Base-by-base conservation (phyloP, 2,329 filamentous ascomycete species). In the Drechslerella stenobrocha region DNA sequence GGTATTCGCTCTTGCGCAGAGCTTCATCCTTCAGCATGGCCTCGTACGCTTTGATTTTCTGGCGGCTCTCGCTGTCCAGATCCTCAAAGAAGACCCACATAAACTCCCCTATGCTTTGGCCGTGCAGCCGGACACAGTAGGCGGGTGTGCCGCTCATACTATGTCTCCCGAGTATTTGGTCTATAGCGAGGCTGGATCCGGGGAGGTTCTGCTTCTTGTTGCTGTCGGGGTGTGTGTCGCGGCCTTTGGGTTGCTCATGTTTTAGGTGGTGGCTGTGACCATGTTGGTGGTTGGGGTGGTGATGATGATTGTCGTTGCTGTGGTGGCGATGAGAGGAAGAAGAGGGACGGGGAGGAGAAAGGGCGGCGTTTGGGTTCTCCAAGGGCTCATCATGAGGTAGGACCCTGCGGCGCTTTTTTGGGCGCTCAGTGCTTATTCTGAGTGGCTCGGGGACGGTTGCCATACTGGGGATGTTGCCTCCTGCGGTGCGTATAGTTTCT, bases 401-500 rank as follows among this genome's bases (percentile, higher is more conserved):
- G 23, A 67, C 53, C 15, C 63, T 59, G 50, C 63, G 55, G 8
- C 63, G 63, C 37, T 67, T 67, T 28, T 60, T 67, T 45, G 63
- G 63, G 20, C 50, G 63, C 23, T 55, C 63, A 13, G 30, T 34
- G 15, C 51, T 35, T 2, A 34, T 18, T 32, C 5, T 13, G 15
- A 32, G n/a, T 1, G 23, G 8, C 44, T 50, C 50, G 8, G 48
- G 57, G 44, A 66, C 47, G 9, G 24, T 66, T 37, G 50, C 30
- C 20, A 26, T 56, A 52, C 58, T 55, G 2, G 53, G 13, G 35
- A 60, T 47, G n/a, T 67, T 60, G 11, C 50, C 55, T 4, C 63
- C 55, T 3, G 42, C 51, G 1, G 46, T 55, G 28, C 55, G 51
- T 30, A 60, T 56, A 6, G 55, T 67, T 32, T 67, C 24, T 45